These are phyloP conservation scores for Actinomortierella ambigua DNA, from an alignment of 371 early-diverging fungal species.

Conservation along the genomic window DNA sequence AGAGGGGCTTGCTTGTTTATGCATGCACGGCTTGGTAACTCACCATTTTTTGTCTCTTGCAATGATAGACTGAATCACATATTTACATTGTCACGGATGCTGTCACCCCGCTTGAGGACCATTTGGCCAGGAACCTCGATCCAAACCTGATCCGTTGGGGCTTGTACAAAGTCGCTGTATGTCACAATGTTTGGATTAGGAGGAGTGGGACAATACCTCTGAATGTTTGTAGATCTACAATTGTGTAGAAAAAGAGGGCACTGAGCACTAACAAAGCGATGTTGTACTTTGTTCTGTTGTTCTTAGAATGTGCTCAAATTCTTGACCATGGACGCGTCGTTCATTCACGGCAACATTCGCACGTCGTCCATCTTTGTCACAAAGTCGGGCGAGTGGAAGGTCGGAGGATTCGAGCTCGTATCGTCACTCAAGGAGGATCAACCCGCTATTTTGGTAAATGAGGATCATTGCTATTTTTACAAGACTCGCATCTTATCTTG, in stretches of 20 bases:
- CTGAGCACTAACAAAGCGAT: too few species aligned
- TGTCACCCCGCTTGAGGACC: conserved; percentile 74
- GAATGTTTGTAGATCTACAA: too few species aligned
- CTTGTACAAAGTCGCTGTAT: conserved; percentile 87
- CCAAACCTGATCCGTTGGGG: conserved; percentile 82
- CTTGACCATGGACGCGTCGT: conserved; percentile 80
- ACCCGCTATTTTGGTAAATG: conserved; percentile 63
- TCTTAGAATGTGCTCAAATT: conserved; percentile 83
- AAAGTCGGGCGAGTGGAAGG: conserved; percentile 92
- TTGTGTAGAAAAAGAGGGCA: not conserved
- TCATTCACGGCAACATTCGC: conserved; percentile 89
- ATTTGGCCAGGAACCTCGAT: conserved; percentile 59
- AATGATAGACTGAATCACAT: conserved; percentile 72
- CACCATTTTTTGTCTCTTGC: too few species aligned
- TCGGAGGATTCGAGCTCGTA: conserved; percentile 87
- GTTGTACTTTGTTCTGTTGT: too few species aligned
- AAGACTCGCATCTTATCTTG: too few species aligned
- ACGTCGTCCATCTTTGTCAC: conserved; percentile 83
- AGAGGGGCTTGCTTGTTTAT: not conserved
- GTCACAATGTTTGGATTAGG: conserved; percentile 12
- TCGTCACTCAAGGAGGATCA: conserved; percentile 75
- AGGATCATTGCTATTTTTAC: too few species aligned
- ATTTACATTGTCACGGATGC: conserved; percentile 93
- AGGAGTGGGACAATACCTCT: too few species aligned
- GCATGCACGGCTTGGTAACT: not conserved